These are phyloP conservation scores for Fusarium oxysporum DNA, from an alignment of 2,329 filamentous ascomycete species.

Conservation along the genomic window DNA sequence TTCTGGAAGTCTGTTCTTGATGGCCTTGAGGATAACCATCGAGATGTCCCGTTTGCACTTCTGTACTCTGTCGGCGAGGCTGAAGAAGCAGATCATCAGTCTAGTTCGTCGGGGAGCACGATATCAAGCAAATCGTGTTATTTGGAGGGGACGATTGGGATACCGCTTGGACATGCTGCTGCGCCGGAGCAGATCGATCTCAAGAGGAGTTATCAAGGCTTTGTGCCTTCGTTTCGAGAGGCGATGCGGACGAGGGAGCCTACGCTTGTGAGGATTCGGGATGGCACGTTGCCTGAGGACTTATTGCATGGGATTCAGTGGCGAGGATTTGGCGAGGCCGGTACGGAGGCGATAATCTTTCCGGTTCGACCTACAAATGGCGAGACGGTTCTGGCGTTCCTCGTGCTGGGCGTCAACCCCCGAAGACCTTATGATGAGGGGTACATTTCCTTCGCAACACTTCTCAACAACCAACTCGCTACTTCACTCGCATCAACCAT, in stretches of 20 bases:
- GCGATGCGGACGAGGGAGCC: constrained; percentile 53
- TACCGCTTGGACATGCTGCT: constrained; percentile 50
- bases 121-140: constrained; percentile 52
- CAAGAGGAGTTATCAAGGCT: constrained; percentile 50
- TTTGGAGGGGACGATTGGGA: constrained; percentile 51
- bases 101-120: constrained; percentile 50
- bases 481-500: constrained; percentile 74
- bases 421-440: constrained; percentile 76
- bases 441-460: constrained; percentile 68
- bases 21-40: constrained; percentile 50
- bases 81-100: constrained; percentile 52
- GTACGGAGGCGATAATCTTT: constrained; percentile 71
- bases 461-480: constrained; percentile 61
- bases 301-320: constrained; percentile 68
- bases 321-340: constrained; percentile 71
- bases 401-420: constrained; percentile 76
- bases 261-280: constrained; percentile 51
- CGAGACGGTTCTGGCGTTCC: constrained; percentile 72
- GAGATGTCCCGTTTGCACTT: constrained; percentile 55
- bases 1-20: constrained; percentile 51
- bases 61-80: constrained; percentile 55
- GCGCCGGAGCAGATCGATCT: constrained; percentile 51
- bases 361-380: constrained; percentile 74
- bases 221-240: constrained; percentile 53
- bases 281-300: constrained; percentile 66